Evolutionary conservation across 768 basidiomycete species (phyloP), one percentile per base, ranked within the genome.

Genomic region (Boletus subcaerulescens): DNA sequence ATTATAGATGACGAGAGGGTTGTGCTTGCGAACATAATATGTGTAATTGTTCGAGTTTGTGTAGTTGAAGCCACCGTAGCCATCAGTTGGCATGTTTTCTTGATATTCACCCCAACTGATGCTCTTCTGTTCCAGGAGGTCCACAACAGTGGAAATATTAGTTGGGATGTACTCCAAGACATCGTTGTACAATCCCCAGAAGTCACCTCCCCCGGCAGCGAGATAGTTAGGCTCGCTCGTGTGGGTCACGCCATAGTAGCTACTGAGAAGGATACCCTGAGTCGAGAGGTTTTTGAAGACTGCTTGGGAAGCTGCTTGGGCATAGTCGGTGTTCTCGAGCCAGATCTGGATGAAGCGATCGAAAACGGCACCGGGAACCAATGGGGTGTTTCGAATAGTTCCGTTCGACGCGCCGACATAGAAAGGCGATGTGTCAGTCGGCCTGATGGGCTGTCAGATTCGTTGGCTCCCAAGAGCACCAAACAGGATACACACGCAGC

Each of bases 311-410:
- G 52, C 33, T 5, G 68, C 72, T 52, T 60, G 61, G 7, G 57
- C 65, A 53, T 71, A 86, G 60, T 85, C 77, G 15, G 81, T 84
- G 66, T 85, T 86, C 64, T 86, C 85, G 36, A 87, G 71, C 80
- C 81, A 85, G 52, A 86, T 81, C 59, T 78, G 64, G 55, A 78
- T 74, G 69, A 83, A 75, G 6, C 80, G 71, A 55, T 80, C 73
- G 55, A 80, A 81, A 18, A 68, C 70, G 48, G 71, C 68, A 36
- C 80, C 81, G 1, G 69, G 40, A 4, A 81, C 77, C 40, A 69
- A 35, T 12, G 71, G 62, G 1, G 63, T 18, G 58, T 76, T 76
- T 29, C 69, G 53, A 42, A 82, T 70, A 12, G 79, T 78, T 53
- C 65, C 65, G 56, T 81, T 80, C 48, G 65, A 71, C 24, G 61